Evolutionary conservation across 371 early-diverging fungal genomes (phyloP).

Genomic region (Paramicrosporidium saccamoebae): DNA sequence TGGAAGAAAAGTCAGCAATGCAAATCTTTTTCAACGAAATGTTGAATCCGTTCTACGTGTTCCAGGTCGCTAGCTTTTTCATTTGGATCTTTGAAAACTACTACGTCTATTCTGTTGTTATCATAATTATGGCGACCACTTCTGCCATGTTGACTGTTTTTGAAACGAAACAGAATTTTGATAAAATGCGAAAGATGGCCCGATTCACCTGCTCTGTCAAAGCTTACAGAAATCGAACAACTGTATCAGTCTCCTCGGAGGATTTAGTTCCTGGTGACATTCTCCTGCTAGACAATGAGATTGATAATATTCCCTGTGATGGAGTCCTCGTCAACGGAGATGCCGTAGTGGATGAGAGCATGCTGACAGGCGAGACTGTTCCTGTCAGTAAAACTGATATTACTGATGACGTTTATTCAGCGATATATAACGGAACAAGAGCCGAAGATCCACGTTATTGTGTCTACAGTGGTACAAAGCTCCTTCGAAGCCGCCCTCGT

Average conservation of each 20-base stretch:
- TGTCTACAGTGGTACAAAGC: slow-evolving; percentile 61
- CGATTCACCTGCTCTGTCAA: slow-evolving; percentile 39
- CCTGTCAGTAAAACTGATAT: slow-evolving; percentile 13
- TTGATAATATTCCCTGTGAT: slow-evolving; percentile 65
- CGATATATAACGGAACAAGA: neutral
- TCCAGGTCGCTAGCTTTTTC: slow-evolving; percentile 56
- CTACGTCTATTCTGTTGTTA: slow-evolving; percentile 73
- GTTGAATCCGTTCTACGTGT: slow-evolving; percentile 73
- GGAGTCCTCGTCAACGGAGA: slow-evolving; percentile 75
- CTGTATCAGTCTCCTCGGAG: slow-evolving; percentile 19
- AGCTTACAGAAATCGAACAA: slow-evolving; percentile 15
- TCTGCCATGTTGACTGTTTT: slow-evolving; percentile 39
- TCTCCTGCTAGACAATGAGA: slow-evolving; percentile 22
- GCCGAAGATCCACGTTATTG: slow-evolving; percentile 61
- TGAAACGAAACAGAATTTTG: slow-evolving; percentile 34
- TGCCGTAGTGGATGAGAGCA: slow-evolving; percentile 90
- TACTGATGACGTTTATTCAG: neutral
- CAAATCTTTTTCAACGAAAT: slow-evolving; percentile 56
- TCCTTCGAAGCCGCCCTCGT: slow-evolving; percentile 36
- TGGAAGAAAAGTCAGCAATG: slow-evolving; percentile 30
- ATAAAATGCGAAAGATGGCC: slow-evolving; percentile 47
- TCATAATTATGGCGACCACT: slow-evolving; percentile 30
- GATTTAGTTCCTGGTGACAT: slow-evolving; percentile 84
- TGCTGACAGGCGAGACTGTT: slow-evolving; percentile 85
- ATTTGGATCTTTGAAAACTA: slow-evolving; percentile 78